phyloP scores from a whole-genome alignment of 768 basidiomycete genomes.

The Collybia nuda region DNA sequence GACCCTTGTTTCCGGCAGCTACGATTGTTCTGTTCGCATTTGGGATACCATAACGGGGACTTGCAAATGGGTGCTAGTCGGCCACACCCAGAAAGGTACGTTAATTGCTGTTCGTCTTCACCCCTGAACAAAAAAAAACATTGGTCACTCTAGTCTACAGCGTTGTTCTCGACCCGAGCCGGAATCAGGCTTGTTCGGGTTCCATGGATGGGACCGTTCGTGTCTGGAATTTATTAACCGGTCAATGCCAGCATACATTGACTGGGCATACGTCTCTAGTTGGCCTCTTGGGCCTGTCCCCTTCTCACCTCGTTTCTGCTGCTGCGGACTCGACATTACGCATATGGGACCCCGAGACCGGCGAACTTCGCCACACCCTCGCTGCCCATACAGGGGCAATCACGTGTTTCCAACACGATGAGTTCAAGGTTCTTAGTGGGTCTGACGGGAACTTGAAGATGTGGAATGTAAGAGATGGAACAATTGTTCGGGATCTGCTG shows the following conservation, averaged over 20 bases:
- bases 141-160: conserved; percentile 76
- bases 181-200: conserved; percentile 92
- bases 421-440: conserved; percentile 94
- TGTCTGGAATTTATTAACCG: conserved; percentile 87
- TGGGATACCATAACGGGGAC: conserved; percentile 90
- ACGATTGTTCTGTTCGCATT: conserved; percentile 91
- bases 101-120: conserved; percentile 3
- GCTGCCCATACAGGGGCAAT: conserved; percentile 96
- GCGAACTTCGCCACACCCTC: conserved; percentile 77
- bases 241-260: conserved; percentile 76
- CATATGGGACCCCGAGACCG: conserved; percentile 89
- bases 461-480: conserved; percentile 93
- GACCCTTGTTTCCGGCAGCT: conserved; percentile 92
- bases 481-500: conserved; percentile 82
- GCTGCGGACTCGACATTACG: conserved; percentile 95
- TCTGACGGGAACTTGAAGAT: conserved; percentile 96
- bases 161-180: conserved; percentile 84
- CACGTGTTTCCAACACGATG: conserved; percentile 98
- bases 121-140: neutral
- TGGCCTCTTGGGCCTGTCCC: conserved; percentile 86
- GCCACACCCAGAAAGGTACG: conserved; percentile 90
- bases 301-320: conserved; percentile 90
- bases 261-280: conserved; percentile 95
- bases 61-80: conserved; percentile 78
- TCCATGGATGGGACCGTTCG: conserved; percentile 98